phyloP scores from a whole-genome alignment of 2,329 filamentous ascomycete species.

The Apiospora malaysiana region DNA sequence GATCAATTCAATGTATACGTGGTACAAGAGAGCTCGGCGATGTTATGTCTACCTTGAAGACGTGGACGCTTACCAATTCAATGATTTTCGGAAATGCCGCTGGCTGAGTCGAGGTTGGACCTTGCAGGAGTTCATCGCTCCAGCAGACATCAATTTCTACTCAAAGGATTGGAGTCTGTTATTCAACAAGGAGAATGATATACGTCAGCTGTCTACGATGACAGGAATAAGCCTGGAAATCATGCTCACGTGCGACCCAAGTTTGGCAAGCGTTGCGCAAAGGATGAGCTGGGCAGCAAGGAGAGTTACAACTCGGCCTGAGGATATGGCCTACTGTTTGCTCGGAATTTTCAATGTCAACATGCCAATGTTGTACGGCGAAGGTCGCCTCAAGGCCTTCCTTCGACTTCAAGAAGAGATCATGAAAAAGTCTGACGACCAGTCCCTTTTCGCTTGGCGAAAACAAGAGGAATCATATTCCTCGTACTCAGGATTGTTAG shows the following conservation, averaged over 20 bases:
- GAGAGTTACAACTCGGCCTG: slow-evolving; percentile 26
- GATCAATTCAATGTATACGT: slow-evolving; percentile 16
- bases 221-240: slow-evolving; percentile 12
- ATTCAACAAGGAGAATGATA: not conserved
- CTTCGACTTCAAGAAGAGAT: slow-evolving; percentile 28
- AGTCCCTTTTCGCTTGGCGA: slow-evolving; percentile 17
- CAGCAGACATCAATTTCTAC: not conserved
- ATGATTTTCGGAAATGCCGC: not conserved
- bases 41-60: slow-evolving; percentile 18
- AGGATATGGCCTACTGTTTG: slow-evolving; percentile 30
- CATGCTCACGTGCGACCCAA: not conserved
- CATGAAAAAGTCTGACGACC: slow-evolving; percentile 23
- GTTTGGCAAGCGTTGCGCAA: not conserved
- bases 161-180: not conserved
- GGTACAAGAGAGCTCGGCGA: not conserved
- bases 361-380: slow-evolving; percentile 27
- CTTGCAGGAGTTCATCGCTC: slow-evolving; percentile 15
- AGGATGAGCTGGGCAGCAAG: slow-evolving; percentile 23
- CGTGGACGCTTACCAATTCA: not conserved
- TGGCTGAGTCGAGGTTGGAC: slow-evolving; percentile 17
- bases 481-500: not conserved
- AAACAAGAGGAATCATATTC: not conserved
- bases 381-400: slow-evolving; percentile 26
- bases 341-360: slow-evolving; percentile 29
- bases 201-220: not conserved